phyloP scores from a whole-genome alignment of 164 flowering plant genomes.

The Vitis vinifera region DNA sequence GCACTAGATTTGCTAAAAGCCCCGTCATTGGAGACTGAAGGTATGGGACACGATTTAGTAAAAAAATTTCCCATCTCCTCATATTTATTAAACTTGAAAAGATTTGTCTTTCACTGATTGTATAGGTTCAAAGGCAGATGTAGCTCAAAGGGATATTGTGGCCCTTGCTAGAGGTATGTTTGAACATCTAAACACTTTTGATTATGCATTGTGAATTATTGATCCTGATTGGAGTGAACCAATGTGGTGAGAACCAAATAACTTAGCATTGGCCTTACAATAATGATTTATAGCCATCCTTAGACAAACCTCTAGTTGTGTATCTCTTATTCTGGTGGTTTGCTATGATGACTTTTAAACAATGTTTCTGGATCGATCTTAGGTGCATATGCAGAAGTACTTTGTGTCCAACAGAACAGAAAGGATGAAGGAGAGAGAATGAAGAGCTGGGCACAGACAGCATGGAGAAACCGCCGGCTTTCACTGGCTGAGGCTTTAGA shows the following conservation, averaged over 20 bases:
- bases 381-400: conserved; percentile 88
- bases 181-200: neutral
- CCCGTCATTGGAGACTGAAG: conserved; percentile 70
- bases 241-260: neutral
- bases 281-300: no score
- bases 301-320: no score
- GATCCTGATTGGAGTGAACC: neutral
- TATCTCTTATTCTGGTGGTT: neutral
- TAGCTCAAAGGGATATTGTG: conserved; percentile 52
- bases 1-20: conserved; percentile 80
- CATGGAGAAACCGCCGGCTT: conserved; percentile 76
- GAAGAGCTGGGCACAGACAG: conserved; percentile 74
- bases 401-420: conserved; percentile 73
- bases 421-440: conserved; percentile 75
- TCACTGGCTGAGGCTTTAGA: conserved; percentile 77
- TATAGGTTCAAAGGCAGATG: conserved; percentile 36
- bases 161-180: conserved; percentile 90
- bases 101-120: neutral
- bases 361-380: neutral
- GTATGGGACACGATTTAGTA: conserved; percentile 20
- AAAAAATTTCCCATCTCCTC: neutral
- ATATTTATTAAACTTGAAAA: neutral
- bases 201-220: neutral
- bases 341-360: neutral
- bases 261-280: neutral